Conservation (phyloP, 768 basidiomycete species). For the Asterophora parasitica region DNA sequence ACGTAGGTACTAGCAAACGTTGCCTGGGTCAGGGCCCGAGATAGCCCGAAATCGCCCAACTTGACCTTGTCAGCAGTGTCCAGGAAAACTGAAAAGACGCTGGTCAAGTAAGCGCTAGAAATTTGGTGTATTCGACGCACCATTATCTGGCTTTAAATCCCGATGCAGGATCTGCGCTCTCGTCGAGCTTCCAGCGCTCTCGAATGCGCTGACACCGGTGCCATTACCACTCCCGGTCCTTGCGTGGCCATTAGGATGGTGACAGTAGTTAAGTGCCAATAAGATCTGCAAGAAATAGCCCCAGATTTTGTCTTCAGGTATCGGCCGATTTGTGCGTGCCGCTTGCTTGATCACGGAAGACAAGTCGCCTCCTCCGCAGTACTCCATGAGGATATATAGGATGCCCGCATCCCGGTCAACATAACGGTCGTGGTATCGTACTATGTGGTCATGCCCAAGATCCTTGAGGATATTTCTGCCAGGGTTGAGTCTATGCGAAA, state of each 20-base stretch:
- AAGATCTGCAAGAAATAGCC: constrained; percentile 92
- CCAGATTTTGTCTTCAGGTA: constrained; percentile 95
- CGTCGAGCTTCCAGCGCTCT: constrained; percentile 43
- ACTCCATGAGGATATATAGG: constrained; percentile 98
- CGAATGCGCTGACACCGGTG: constrained; percentile 23
- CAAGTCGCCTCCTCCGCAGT: constrained; percentile 95
- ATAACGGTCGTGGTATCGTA: constrained; percentile 88
- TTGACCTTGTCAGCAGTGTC: constrained; percentile 84
- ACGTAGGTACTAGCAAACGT: constrained; percentile 96
- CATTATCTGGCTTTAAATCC: constrained; percentile 97
- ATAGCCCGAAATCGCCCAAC: constrained; percentile 94
- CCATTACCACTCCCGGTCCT: constrained; percentile 38
- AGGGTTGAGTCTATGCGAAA: background rate
- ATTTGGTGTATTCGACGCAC: constrained; percentile 35
- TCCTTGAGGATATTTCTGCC: constrained; percentile 93
- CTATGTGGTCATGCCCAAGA: constrained; percentile 92
- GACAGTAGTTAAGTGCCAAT: constrained; percentile 87
- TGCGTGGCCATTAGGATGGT: constrained; percentile 67
- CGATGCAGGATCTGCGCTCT: constrained; percentile 84
- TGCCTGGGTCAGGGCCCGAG: constrained; percentile 84
- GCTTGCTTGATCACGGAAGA: constrained; percentile 82
- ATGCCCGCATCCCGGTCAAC: constrained; percentile 88
- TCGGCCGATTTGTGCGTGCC: constrained; percentile 57
- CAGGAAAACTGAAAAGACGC: constrained; percentile 68
- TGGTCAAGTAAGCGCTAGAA: background rate